Base-by-base conservation (phyloP, 2,329 filamentous ascomycete species). In the Alternaria ethzedia region DNA sequence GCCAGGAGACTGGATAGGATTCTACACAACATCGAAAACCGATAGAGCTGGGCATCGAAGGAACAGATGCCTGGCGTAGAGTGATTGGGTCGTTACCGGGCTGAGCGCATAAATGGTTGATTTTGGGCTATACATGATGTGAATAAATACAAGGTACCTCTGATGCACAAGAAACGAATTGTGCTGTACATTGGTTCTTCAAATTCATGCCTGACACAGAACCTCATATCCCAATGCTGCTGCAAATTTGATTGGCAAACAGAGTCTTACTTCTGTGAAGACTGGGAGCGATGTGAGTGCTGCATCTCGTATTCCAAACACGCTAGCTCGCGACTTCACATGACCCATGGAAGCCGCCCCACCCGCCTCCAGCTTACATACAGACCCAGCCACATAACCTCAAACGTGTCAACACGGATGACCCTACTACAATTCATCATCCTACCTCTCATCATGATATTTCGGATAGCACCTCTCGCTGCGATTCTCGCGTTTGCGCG, bases 391-490 rank as follows among this genome's bases (percentile, higher is more conserved):
- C 23, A 54, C 54, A 60, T 47, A 28, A 41, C 32, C 41, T 54
- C 45, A 57, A 65, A 65, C 63, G 69, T 69, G 64, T 68, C 61
- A 61, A 59, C 46, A 66, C 44, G 20, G 15, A 10, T 47, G 20
- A 54, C 41, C 26, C 13, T 30, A 11, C 28, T 36, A 12, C 50
- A 30, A 45, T 11, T 50, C 44, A 12, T 26, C 49, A 25, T 49
- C 36, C 4, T 25, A 26, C 10, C 15, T 47, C 13, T 5, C 52
- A 66, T 21, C 45, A 75, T 75, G 70, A 69, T 68, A 46, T 45
- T 63, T 9, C 63, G 65, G 46, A 56, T 60, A 67, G 45, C 44
- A 10, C 13, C 63, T 13, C 44, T 72, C 4, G 11, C 57, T 9
- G 57, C 57, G 20, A 32, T 58, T 9, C 20, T 66, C 17, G 25